Evolutionary conservation across 805 yeast species (phyloP), one percentile per base, ranked within the genome.

Genomic region (Lipomyces spencermartinsiae): DNA sequence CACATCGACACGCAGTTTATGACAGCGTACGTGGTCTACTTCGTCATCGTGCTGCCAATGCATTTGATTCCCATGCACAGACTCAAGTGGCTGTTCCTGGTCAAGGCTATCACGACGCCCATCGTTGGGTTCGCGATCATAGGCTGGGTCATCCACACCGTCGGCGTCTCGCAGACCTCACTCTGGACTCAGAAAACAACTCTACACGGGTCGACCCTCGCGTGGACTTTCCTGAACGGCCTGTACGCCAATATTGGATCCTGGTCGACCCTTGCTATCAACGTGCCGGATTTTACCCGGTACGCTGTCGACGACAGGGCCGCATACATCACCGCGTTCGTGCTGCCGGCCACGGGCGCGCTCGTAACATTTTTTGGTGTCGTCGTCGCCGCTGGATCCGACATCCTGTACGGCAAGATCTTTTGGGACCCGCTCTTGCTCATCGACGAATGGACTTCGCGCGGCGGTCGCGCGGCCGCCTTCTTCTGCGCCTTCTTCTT

Each of bases 81-180:
- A 63, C 86, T 93, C 66, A 86, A 96, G 76, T 94, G 92, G 78
- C 82, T 93, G 73, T 93, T 92, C 81, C 89, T 97, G 0, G 85
- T 87, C 63, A 93, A 93, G 77, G 91, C 97, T 0, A 83, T 67
- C 39, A 64, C 61, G 29, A 61, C 61, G 91, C 88, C 97, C 2
- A 80, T 89, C 67, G 97, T 96, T 0, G 97, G 96, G 53, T 82
- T 93, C 70, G 91, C 88, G 0, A 92, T 92, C 76, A 81, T 93
- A 71, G 83, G 91, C 51, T 93, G 97, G 97, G 85, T 87, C 71
- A 78, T 81, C 9, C 80, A 87, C 1, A 34, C 31, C 12, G 66
- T 33, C 22, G 35, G 54, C 37, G 25, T 34, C 37, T 14, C 46
- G 2, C 12, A 39, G 9, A 9, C 43, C 3, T 33, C 31, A n/a